Conservation (phyloP, 176 grass and related monocot species). For the Tuctoria greenei region DNA sequence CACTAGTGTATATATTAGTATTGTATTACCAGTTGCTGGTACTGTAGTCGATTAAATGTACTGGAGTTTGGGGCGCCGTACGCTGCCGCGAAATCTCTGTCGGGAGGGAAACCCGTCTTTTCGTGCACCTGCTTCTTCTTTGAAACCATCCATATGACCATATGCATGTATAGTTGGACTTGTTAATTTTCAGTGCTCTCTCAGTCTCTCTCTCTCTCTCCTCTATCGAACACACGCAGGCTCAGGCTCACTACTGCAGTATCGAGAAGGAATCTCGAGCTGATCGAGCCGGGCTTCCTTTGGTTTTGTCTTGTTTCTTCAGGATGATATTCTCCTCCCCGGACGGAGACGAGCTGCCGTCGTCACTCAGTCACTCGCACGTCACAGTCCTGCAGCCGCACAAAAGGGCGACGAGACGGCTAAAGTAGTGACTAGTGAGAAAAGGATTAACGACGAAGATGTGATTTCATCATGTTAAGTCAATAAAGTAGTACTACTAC, state of each 20-base stretch:
- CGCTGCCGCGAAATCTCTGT: constrained; percentile 51
- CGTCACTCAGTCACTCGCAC: constrained; percentile 37
- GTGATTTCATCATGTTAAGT: neutral
- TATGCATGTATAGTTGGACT: neutral
- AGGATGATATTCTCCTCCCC: constrained; percentile 30
- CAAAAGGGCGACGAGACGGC: neutral
- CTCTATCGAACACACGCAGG: neutral
- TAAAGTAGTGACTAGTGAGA: neutral
- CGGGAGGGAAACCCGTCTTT: constrained; percentile 38
- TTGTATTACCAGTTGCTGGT: no score
- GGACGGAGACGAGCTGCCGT: constrained; percentile 23
- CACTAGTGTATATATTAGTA: neutral
- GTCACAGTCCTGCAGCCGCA: constrained; percentile 28
- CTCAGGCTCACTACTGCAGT: neutral
- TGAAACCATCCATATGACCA: constrained; percentile 8
- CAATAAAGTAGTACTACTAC: neutral
- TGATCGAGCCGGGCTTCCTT: neutral
- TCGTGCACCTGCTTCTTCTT: constrained; percentile 25
- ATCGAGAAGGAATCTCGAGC: constrained; percentile 48
- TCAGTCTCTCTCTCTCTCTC: neutral
- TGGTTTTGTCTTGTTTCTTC: constrained; percentile 54
- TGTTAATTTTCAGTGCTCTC: no score
- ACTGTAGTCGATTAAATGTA: neutral
- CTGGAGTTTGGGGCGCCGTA: constrained; percentile 45
- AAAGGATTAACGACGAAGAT: neutral